Evolutionary conservation across 441 rosid species (phyloP), one percentile per base, ranked within the genome.

Genomic region (Manihot esculenta): DNA sequence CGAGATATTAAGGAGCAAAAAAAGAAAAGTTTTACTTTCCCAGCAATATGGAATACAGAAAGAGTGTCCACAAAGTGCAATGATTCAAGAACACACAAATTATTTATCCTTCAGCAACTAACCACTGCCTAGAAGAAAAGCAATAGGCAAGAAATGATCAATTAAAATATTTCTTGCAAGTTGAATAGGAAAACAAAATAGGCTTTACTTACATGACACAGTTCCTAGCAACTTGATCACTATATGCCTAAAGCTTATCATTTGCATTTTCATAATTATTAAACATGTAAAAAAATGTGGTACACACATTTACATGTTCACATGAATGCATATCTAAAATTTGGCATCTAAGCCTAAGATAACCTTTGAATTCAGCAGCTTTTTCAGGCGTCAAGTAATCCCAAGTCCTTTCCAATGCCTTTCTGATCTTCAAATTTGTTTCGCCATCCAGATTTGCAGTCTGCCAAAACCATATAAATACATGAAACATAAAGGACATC

Each of bases 391-490:
- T 79, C 76, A 87, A 60, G 84, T 84, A 96, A 88, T 96, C 99
- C 99, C 99, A 92, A 49, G 99, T 96, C 85, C 86, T 89, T 81
- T 96, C 99, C 75, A 96, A 85, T 35, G 94, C 99, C 86, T 93
- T 96, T 84, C 99, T 88, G 60, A 96, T 93, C 86, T 96, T 96
- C 78, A 96, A 84, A 86, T 93, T 96, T 78, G 99, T 96, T 89
- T 96, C 99, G 58, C 99, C 99, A 64, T 96, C 98, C 84, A 96
- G 89, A 81, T 96, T 96, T 74, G 99, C 94, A 70, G 99, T 96
- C 99, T 96, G 83, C 81, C 54, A 59, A 55, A 53, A 27, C 79
- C 76, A 69, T 58, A 30, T 7, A 72, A 50, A 66, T 41, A 23
- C 72, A 55, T 24, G 21, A 61, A 55, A 23, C 41, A 68, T 27